Base-by-base conservation (phyloP, 768 basidiomycete genomes). In the Kwoniella dendrophila region DNA sequence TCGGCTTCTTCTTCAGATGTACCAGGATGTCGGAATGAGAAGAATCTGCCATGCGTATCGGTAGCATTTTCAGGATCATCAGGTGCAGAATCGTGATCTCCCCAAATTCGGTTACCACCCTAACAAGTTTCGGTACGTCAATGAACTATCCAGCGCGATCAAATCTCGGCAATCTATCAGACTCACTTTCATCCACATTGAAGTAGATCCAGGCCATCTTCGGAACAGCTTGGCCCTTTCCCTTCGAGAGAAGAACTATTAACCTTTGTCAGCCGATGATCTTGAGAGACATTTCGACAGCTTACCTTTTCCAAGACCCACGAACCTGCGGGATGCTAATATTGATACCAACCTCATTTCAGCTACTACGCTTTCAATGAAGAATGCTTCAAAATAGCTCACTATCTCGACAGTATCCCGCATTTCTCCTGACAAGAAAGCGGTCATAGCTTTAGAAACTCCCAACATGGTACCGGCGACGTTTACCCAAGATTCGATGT, bases 381-480 rank as follows among this genome's bases (percentile, higher is more conserved):
- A 90, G 89, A 50, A 87, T 85, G 16, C 88, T 90, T 14, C 87
- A 89, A 14, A 88, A 88, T 72, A 88, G 86, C 73, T 65, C 24
- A 77, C 76, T 34, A 77, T 48, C 49, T 78, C 78, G 16, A 80
- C 78, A 0, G 92, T 94, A 68, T 95, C 91, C 75, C 88, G 88
- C 87, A 97, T 96, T 80, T 98, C 95, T 11, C 95, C 95, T 0
- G 90, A 92, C 40, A 97, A 81, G 76, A 97, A 91, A 0, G 96
- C 94, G 0, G 93, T 80, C 90, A 97, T 93, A 0, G 94, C 90
- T 81, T 97, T 99, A 1, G 90, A 84, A 2, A 77, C 75, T 30
- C 73, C 73, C 63, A 94, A 81, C 79, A 94, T 86, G 2, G 94
- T 90, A 0, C 94, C 94, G 2, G 86, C 91, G 58, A 97, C 85